Percentiles rank a stretch among this genome's conserved stretches.
phyloP scores from a whole-genome alignment of 768 basidiomycete species.

The Russula compacta region DNA sequence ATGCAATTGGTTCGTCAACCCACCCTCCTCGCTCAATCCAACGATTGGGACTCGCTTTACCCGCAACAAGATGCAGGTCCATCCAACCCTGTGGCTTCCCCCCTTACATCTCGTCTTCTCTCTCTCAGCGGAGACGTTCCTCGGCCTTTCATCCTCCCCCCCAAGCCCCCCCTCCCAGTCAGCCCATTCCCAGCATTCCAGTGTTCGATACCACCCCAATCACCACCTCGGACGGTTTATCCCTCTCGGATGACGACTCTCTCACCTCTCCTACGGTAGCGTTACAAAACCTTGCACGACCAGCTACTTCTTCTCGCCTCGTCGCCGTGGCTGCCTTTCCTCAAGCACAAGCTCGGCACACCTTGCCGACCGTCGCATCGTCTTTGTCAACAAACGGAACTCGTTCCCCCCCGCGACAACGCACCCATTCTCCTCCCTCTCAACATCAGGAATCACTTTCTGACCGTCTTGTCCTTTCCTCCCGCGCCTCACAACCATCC shows the following conservation, averaged over 20 bases:
- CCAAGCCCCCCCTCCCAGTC: slow-evolving; percentile 60
- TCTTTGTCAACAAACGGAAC: slow-evolving; percentile 42
- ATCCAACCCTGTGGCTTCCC: slow-evolving; percentile 27
- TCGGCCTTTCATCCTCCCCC: slow-evolving; percentile 56
- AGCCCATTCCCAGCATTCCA: slow-evolving; percentile 66
- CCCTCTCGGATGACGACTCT: slow-evolving; percentile 21
- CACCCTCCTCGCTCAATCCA: slow-evolving; percentile 26
- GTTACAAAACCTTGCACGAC: slow-evolving; percentile 26
- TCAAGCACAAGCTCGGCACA: slow-evolving; percentile 36
- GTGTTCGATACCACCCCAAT: slow-evolving; percentile 24
- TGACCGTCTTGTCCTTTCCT: slow-evolving; percentile 37
- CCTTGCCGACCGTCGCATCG: slow-evolving; percentile 24
- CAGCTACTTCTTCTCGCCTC: slow-evolving; percentile 39
- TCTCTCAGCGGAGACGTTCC: slow-evolving; percentile 53
- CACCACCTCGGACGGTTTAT: slow-evolving; percentile 21
- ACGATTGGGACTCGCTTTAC: slow-evolving; percentile 26
- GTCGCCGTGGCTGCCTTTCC: slow-evolving; percentile 56
- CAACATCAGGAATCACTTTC: slow-evolving; percentile 34
- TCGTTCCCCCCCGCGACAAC: slow-evolving; percentile 48
- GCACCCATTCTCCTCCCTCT: slow-evolving; percentile 21
- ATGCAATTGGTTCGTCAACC: slow-evolving; percentile 24
- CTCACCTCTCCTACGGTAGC: slow-evolving; percentile 18
- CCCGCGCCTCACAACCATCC: slow-evolving; percentile 33
- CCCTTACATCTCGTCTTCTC: slow-evolving; percentile 23
- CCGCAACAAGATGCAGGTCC: slow-evolving; percentile 23